These are phyloP conservation scores for Cokeromyces recurvatus DNA, from an alignment of 371 early-diverging fungal genomes.

Conservation along the genomic window DNA sequence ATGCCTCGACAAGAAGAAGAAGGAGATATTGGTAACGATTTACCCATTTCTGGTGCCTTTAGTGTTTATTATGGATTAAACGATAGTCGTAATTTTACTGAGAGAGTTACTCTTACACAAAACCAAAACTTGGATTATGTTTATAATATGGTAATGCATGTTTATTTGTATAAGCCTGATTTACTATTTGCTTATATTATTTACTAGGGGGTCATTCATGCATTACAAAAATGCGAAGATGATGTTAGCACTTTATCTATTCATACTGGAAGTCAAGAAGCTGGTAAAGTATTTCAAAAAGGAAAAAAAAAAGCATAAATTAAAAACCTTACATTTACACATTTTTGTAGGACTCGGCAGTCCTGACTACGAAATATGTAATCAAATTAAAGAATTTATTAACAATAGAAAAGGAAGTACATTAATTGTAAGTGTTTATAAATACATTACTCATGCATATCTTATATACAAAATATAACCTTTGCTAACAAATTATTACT, in stretches of 20 bases:
- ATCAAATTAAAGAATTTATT: slow-evolving; percentile 9
- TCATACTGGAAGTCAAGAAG: slow-evolving; percentile 12
- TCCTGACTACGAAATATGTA: not conserved
- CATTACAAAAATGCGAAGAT: slow-evolving; percentile 2
- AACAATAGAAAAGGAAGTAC: slow-evolving; percentile 10
- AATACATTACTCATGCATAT: no score
- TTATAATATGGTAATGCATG: slow-evolving; percentile 10
- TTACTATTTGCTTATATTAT: not conserved
- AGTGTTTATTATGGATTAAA: slow-evolving; percentile 11
- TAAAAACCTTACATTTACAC: no score
- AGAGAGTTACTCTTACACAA: slow-evolving; percentile 1
- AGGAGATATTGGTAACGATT: no score
- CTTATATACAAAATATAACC: no score
- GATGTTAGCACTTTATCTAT: slow-evolving; percentile 1
- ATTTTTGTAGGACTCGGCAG: no score
- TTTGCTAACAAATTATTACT: no score
- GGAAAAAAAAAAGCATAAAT: not conserved
- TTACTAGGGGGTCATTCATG: slow-evolving; percentile 12
- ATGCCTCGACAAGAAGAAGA: no score
- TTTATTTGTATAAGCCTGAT: not conserved
- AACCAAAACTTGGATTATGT: slow-evolving; percentile 12
- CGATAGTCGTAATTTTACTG: slow-evolving; percentile 11
- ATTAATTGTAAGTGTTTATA: slow-evolving; percentile 14
- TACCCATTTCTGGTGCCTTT: slow-evolving; percentile 11
- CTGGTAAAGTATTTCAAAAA: not conserved